Evolutionary conservation across 2,329 filamentous ascomycete genomes (phyloP).

Genomic region (Fusarium poae): DNA sequence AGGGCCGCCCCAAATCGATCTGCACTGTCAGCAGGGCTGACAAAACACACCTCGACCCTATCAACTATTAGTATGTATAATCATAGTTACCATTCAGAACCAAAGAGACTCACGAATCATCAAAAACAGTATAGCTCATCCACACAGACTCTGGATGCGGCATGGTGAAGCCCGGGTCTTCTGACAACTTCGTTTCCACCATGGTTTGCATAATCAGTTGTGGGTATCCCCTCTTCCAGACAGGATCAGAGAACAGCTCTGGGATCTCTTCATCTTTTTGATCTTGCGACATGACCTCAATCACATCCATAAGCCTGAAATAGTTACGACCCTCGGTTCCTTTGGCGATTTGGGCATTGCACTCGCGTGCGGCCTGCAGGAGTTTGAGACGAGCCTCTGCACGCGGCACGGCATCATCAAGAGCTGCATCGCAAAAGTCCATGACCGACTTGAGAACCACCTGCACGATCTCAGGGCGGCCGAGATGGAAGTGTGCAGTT

Average conservation of each 20-base stretch:
- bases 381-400: not conserved
- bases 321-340: conserved; percentile 7
- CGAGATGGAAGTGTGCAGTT: conserved; percentile 12
- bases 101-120: conserved; percentile 5
- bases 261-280: not conserved
- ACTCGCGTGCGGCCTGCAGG: conserved; percentile 7
- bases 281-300: conserved; percentile 16
- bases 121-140: conserved; percentile 9
- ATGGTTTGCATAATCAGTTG: conserved; percentile 18
- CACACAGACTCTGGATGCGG: conserved; percentile 14
- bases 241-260: conserved; percentile 3
- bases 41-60: conserved; percentile 12
- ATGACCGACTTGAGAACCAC: conserved; percentile 9
- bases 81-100: rapidly evolving
- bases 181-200: conserved; percentile 11
- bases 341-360: conserved; percentile 13
- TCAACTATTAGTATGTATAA: not conserved
- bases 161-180: conserved; percentile 16
- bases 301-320: conserved; percentile 14
- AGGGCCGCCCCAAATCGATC: not conserved
- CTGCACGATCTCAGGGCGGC: conserved; percentile 7
- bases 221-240: conserved; percentile 10
- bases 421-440: conserved; percentile 13
- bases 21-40: not conserved
- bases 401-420: not conserved